These are phyloP conservation scores for Dujonia santamariae DNA, from an alignment of 1,139 yeast species.

Conservation along the genomic window DNA sequence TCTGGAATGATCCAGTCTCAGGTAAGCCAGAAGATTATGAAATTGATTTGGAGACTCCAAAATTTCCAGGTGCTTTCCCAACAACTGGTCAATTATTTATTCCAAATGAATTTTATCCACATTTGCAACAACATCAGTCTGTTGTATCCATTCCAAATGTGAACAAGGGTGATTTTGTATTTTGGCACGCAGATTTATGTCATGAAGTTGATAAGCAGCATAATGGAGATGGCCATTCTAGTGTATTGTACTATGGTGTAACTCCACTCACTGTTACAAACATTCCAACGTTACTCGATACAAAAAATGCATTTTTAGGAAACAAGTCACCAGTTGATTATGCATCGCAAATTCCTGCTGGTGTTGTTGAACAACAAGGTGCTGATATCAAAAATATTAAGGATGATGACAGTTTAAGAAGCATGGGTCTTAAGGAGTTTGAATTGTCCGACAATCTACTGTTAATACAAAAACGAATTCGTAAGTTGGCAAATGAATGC, in stretches of 20 bases:
- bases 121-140: slow-evolving; percentile 21
- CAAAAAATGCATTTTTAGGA: slow-evolving; percentile 12
- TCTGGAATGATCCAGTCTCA: slow-evolving; percentile 22
- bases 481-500: slow-evolving; percentile 17
- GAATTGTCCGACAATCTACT: slow-evolving; percentile 17
- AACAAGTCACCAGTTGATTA: slow-evolving; percentile 17
- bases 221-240: slow-evolving; percentile 33
- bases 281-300: slow-evolving; percentile 14
- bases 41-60: slow-evolving; percentile 21
- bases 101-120: slow-evolving; percentile 21
- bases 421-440: slow-evolving; percentile 21
- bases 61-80: slow-evolving; percentile 19
- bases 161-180: slow-evolving; percentile 40
- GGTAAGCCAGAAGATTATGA: slow-evolving; percentile 18
- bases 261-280: slow-evolving; percentile 10
- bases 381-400: slow-evolving; percentile 16
- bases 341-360: slow-evolving; percentile 13
- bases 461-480: slow-evolving; percentile 18
- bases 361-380: slow-evolving; percentile 14
- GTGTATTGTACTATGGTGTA: slow-evolving; percentile 22
- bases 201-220: slow-evolving; percentile 48
- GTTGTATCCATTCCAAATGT: slow-evolving; percentile 33
- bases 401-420: slow-evolving; percentile 18
- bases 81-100: slow-evolving; percentile 19
- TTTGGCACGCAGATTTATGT: slow-evolving; percentile 48